These are phyloP conservation scores for Yarrowia bubula DNA, from an alignment of 805 yeast species.

Conservation along the genomic window DNA sequence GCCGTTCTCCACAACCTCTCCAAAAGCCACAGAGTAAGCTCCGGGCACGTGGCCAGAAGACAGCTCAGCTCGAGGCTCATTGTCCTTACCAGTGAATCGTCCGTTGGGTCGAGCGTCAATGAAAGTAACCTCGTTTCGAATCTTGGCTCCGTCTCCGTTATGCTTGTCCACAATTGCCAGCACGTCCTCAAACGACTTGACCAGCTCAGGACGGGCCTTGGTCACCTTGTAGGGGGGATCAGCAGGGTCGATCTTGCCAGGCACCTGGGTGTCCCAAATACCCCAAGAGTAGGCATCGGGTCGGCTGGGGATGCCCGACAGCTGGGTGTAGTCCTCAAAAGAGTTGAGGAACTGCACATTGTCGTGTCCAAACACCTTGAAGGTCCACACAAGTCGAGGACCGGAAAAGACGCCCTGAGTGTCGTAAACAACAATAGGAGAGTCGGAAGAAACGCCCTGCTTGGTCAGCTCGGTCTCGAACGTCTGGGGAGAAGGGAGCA, in stretches of 20 bases:
- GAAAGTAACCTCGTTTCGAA: conserved; percentile 46
- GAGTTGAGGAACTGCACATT: conserved; percentile 69
- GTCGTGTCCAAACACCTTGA: conserved; percentile 74
- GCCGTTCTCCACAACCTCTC: conserved; percentile 48
- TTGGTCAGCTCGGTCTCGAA: conserved; percentile 50
- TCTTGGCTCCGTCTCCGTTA: conserved; percentile 31
- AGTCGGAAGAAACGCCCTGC: conserved; percentile 43
- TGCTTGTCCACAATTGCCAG: conserved; percentile 52
- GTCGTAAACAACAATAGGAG: conserved; percentile 78
- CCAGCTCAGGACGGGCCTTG: conserved; percentile 48
- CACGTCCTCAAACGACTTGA: conserved; percentile 66
- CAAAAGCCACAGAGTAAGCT: conserved; percentile 72
- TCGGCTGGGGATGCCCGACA: conserved; percentile 30
- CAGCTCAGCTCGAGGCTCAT: conserved; percentile 88
- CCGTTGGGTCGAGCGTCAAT: conserved; percentile 80
- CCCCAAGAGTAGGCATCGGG: conserved; percentile 32
- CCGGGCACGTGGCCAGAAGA: conserved; percentile 89
- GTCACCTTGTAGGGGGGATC: conserved; percentile 32
- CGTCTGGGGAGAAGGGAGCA: conserved; percentile 65
- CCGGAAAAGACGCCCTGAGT: conserved; percentile 79
- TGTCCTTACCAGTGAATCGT: conserved; percentile 73
- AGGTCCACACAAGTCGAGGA: conserved; percentile 91
- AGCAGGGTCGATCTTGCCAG: conserved; percentile 46
- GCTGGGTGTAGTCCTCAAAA: conserved; percentile 51
- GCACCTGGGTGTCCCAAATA: conserved; percentile 43